Conservation (phyloP, 1,139 yeast species). For the Yamadazyma spencermartinsiae region DNA sequence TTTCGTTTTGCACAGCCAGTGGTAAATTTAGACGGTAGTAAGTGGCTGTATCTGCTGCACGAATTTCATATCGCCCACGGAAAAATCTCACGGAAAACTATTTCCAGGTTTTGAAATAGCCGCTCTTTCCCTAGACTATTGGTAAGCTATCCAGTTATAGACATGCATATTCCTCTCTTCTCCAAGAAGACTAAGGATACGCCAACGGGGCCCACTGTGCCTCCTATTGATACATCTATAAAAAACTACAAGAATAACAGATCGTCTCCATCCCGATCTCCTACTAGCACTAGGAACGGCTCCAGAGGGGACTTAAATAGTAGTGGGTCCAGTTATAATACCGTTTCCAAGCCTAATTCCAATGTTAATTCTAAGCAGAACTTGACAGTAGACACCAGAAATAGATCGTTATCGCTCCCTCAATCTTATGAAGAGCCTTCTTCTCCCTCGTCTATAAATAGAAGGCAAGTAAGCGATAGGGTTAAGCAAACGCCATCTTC, state of each 20-base stretch:
- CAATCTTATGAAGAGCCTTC: constrained; percentile 10
- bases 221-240: background rate
- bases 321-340: background rate
- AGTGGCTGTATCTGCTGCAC: no score
- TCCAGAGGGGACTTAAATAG: background rate
- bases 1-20: no score
- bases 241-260: background rate
- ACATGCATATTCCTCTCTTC: constrained; percentile 9
- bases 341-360: constrained; percentile 7
- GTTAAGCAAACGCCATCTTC: constrained; percentile 40
- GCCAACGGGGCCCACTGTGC: background rate
- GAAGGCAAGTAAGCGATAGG: constrained; percentile 22
- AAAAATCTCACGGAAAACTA: no score
- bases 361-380: background rate
- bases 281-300: background rate
- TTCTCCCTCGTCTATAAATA: constrained; percentile 14
- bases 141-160: no score
- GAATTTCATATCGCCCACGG: no score
- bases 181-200: background rate
- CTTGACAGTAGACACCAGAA: background rate
- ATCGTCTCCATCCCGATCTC: background rate
- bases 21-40: no score
- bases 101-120: no score
- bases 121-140: no score
- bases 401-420: background rate